These are phyloP conservation scores for Exophiala xenobiotica DNA, from an alignment of 2,329 filamentous ascomycete species.

Conservation along the genomic window DNA sequence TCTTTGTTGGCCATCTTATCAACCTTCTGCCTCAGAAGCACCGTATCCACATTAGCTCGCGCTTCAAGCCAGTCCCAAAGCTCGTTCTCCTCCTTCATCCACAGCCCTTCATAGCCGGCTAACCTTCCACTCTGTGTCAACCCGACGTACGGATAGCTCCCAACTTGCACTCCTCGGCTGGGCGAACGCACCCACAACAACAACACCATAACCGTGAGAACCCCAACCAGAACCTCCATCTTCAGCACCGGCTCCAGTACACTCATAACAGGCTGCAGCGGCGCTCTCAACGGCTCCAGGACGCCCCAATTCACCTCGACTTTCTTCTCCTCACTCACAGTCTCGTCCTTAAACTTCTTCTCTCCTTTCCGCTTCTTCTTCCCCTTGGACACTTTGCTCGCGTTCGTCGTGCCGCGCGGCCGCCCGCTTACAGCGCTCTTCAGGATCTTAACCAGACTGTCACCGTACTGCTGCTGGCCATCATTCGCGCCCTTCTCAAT, in stretches of 20 bases:
- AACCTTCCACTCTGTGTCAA: slow-evolving; percentile 62
- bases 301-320: slow-evolving; percentile 67
- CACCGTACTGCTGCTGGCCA: slow-evolving; percentile 80
- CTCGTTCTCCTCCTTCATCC: slow-evolving; percentile 81
- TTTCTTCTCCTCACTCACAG: slow-evolving; percentile 42
- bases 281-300: slow-evolving; percentile 71
- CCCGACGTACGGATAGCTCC: slow-evolving; percentile 34
- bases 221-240: slow-evolving; percentile 72
- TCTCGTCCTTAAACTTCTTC: slow-evolving; percentile 48
- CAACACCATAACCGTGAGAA: slow-evolving; percentile 71
- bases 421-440: slow-evolving; percentile 70
- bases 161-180: slow-evolving; percentile 21
- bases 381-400: slow-evolving; percentile 44
- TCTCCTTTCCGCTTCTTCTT: slow-evolving; percentile 61
- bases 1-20: too few relatives aligned
- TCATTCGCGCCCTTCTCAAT: slow-evolving; percentile 96
- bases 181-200: slow-evolving; percentile 67
- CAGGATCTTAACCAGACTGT: slow-evolving; percentile 72
- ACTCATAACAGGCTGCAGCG: slow-evolving; percentile 69
- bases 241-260: slow-evolving; percentile 70
- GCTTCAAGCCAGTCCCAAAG: slow-evolving; percentile 94
- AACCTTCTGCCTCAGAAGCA: slow-evolving; percentile 37
- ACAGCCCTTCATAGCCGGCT: slow-evolving; percentile 89
- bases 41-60: slow-evolving; percentile 68
- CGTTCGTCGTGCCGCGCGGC: slow-evolving; percentile 50